Evolutionary conservation across 306 rosid genomes (phyloP), one percentile per base, ranked within the genome.

Genomic region (Oxytropis ochrocephala): DNA sequence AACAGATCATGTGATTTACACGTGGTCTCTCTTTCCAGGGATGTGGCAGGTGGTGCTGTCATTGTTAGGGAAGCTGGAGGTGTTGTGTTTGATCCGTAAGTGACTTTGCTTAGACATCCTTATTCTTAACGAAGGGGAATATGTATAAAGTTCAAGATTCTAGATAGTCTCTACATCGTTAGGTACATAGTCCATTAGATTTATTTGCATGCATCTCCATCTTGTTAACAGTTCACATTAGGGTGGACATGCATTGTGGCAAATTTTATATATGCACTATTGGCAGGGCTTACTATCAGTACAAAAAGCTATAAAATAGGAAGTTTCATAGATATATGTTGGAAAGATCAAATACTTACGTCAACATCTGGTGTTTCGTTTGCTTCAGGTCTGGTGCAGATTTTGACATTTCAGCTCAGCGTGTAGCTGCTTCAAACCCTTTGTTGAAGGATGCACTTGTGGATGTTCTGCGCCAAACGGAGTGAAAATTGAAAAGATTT

Each of bases 1-100:
- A n/a, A n/a, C n/a, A n/a, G n/a, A n/a, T 66, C 12, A 35, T 48
- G 29, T 33, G 47, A 51, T 72, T 77, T 24, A 24, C 64, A 70
- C 73, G 53, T 39, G 59, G 56, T 27, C 74, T 35, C 62, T 64
- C 56, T 49, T 72, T 70, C 57, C 82, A 94, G 99, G 99, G 99
- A 94, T 83, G 99, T 94, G 29, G 97, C 97, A 18, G 99, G 85
- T n/a, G 99, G 95, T 47, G 99, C 96, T 47, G 92, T 94, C 55
- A 88, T 94, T 73, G 95, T 94, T 41, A 85, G 82, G 38, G 99
- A 94, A 89, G 99, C 99, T 54, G 99, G 99, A 48, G 99, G 99
- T 39, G 80, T 75, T 54, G 85, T 94, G 61, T 94, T 67, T 85
- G 99, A 94, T 79, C 99, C 96, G 97, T 94, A 85, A 87, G 99